Evolutionary conservation across 495 filamentous ascomycete species (phyloP).

Genomic region (Polyplosphaeria fusca): DNA sequence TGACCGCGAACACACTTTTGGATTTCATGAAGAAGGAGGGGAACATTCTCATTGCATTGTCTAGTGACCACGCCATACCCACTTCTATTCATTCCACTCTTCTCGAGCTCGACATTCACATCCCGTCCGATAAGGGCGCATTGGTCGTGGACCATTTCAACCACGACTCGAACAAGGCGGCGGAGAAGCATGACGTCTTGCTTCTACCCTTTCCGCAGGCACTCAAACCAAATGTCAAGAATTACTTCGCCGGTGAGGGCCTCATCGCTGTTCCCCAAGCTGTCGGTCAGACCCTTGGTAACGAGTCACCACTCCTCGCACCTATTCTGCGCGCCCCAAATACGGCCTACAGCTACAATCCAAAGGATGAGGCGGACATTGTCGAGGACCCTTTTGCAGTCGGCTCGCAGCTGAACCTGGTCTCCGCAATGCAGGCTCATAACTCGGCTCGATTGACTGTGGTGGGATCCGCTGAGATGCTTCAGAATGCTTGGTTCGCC

Average conservation of each 20-base stretch:
- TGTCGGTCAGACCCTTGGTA: conserved; percentile 76
- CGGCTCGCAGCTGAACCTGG: conserved; percentile 75
- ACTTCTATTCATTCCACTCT: conserved; percentile 79
- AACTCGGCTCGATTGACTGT: conserved; percentile 91
- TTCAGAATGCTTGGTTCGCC: conserved; percentile 88
- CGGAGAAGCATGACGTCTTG: conserved; percentile 85
- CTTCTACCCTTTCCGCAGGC: conserved; percentile 63
- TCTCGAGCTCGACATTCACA: conserved; percentile 84
- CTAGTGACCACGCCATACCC: conserved; percentile 67
- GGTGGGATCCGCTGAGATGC: conserved; percentile 78
- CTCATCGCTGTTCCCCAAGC: conserved; percentile 76
- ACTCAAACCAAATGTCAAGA: conserved; percentile 65
- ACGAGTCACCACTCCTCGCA: conserved; percentile 66
- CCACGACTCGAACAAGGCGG: conserved; percentile 71
- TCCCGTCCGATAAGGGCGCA: conserved; percentile 78
- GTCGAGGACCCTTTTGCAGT: conserved; percentile 80
- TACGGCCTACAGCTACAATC: conserved; percentile 91
- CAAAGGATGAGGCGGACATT: conserved; percentile 74
- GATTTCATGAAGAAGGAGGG: conserved; percentile 88
- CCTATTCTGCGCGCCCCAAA: conserved; percentile 76
- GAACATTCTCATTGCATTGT: conserved; percentile 88
- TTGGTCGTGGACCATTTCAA: conserved; percentile 93
- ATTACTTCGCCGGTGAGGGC: conserved; percentile 70
- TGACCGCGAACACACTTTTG: conserved; percentile 82
- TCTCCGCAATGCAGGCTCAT: conserved; percentile 81